phyloP scores from a whole-genome alignment of 169 alveolate species.

The Cryptosporidium viatorum region DNA sequence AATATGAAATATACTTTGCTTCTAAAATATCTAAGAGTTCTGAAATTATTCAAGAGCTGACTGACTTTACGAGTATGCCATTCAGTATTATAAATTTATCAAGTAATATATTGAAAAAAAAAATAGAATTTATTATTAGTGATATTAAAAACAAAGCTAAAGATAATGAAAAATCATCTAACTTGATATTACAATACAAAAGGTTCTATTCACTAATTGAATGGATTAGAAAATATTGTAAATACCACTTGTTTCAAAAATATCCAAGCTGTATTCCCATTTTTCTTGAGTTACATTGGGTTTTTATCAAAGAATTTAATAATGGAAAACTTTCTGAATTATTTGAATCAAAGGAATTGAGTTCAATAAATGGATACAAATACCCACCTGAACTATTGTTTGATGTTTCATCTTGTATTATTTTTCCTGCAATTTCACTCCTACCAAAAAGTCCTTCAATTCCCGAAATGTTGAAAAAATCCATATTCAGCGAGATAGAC shows the following conservation, averaged over 20 bases:
- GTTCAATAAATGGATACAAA: background rate
- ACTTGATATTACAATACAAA: constrained; percentile 2
- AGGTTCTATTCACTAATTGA: constrained; percentile 11
- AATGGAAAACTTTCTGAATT: background rate
- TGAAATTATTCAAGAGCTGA: constrained; percentile 25
- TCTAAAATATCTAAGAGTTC: constrained; percentile 10
- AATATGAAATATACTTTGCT: background rate
- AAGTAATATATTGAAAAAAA: constrained; percentile 27
- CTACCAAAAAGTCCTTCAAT: constrained; percentile 43
- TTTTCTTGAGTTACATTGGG: constrained; percentile 17
- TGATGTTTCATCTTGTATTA: constrained; percentile 17
- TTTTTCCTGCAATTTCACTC: constrained; percentile 66
- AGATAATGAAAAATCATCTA: constrained; percentile 1
- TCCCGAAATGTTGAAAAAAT: constrained; percentile 42
- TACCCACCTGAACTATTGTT: constrained; percentile 25
- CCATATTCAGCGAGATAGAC: constrained; percentile 11
- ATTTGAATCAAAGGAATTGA: background rate
- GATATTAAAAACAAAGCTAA: background rate
- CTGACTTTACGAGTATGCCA: constrained; percentile 32
- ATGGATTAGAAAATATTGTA: constrained; percentile 55
- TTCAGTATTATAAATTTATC: constrained; percentile 20
- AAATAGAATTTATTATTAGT: background rate
- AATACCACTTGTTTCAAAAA: constrained; percentile 37
- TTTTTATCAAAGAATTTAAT: constrained; percentile 1
- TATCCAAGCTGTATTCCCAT: constrained; percentile 25